These are phyloP conservation scores for Saccharomycopsis olivae DNA, from an alignment of 805 yeast genomes.

Conservation along the genomic window DNA sequence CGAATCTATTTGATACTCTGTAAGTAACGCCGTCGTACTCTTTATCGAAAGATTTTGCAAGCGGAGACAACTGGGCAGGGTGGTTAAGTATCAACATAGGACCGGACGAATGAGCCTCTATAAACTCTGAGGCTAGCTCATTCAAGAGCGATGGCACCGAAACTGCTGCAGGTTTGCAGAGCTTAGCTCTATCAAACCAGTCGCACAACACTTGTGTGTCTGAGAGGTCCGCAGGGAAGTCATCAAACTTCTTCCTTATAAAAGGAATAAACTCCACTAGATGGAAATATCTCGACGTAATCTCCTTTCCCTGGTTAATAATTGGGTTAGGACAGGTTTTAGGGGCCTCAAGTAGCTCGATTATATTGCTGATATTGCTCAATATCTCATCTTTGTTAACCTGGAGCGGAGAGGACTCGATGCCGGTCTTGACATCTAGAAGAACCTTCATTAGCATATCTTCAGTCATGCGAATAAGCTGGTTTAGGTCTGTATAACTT, in stretches of 20 bases:
- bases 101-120: slow-evolving; percentile 90
- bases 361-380: too few relatives aligned
- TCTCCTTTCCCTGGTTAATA: slow-evolving; percentile 74
- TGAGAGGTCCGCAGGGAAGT: slow-evolving; percentile 93
- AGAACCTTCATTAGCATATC: slow-evolving; percentile 48
- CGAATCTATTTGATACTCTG: slow-evolving; percentile 92
- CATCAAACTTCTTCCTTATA: slow-evolving; percentile 74
- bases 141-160: slow-evolving; percentile 99
- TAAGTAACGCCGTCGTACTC: too few relatives aligned
- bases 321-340: slow-evolving; percentile 84
- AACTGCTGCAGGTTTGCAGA: slow-evolving; percentile 84
- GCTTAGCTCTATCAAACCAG: slow-evolving; percentile 63
- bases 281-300: slow-evolving; percentile 93
- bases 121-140: slow-evolving; percentile 91
- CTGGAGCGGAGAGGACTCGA: too few relatives aligned
- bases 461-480: slow-evolving; percentile 59
- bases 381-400: too few relatives aligned
- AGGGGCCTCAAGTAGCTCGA: slow-evolving; percentile 85
- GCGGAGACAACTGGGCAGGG: slow-evolving; percentile 99
- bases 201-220: slow-evolving; percentile 85
- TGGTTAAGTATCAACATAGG: slow-evolving; percentile 98
- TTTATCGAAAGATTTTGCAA: too few relatives aligned
- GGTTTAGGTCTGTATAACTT: slow-evolving; percentile 95
- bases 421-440: slow-evolving; percentile 55
- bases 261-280: slow-evolving; percentile 96